These are phyloP conservation scores for Coemansia umbellata DNA, from an alignment of 192 early-diverging fungal genomes.

Conservation along the genomic window DNA sequence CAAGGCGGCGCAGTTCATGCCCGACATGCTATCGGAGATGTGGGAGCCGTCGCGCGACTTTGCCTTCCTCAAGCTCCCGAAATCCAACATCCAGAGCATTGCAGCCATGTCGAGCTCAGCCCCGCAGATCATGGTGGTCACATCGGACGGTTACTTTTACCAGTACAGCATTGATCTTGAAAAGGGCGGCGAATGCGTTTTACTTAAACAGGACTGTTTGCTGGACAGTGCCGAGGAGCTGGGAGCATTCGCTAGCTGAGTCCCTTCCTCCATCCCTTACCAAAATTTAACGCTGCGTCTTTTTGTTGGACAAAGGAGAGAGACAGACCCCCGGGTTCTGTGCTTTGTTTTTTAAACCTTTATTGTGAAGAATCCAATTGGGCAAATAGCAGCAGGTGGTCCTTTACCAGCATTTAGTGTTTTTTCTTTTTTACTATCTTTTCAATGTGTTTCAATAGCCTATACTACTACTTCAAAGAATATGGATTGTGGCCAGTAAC, in stretches of 20 bases:
- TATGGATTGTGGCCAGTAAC: too few relatives aligned
- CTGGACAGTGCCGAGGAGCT: slow-evolving; percentile 50
- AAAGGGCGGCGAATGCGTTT: slow-evolving; percentile 82
- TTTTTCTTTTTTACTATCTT: too few relatives aligned
- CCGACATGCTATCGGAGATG: slow-evolving; percentile 83
- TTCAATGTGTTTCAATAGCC: too few relatives aligned
- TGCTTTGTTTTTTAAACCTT: too few relatives aligned
- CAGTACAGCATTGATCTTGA: slow-evolving; percentile 85
- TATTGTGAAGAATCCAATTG: too few relatives aligned
- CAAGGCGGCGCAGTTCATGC: slow-evolving; percentile 81
- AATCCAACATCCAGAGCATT: slow-evolving; percentile 67
- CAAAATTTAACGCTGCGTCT: background rate
- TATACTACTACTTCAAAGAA: too few relatives aligned
- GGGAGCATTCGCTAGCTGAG: slow-evolving; percentile 45
- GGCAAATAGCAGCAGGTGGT: too few relatives aligned
- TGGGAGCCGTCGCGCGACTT: slow-evolving; percentile 96
- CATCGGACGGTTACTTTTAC: slow-evolving; percentile 87
- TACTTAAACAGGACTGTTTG: slow-evolving; percentile 74
- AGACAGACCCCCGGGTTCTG: too few relatives aligned
- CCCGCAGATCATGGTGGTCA: slow-evolving; percentile 85
- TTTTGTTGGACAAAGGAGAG: too few relatives aligned
- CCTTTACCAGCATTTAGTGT: too few relatives aligned
- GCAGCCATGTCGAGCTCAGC: slow-evolving; percentile 71
- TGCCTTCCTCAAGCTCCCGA: slow-evolving; percentile 85
- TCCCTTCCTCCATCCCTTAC: too few relatives aligned